Conservation (phyloP, 371 early-diverging fungal species). For the Actinomortierella wolfii region DNA sequence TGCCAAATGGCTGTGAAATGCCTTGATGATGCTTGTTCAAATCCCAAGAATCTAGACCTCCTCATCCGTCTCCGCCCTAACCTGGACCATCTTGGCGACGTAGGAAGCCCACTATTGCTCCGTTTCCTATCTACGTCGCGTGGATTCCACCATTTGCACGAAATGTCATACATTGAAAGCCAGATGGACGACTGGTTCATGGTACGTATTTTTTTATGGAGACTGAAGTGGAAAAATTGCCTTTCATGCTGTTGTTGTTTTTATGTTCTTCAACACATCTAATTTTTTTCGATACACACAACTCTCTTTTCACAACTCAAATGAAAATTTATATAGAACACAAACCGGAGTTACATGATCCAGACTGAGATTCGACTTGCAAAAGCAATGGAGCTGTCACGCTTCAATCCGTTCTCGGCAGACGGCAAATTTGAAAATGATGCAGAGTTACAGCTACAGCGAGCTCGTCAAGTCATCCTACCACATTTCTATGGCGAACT, state of each 20-base stretch:
- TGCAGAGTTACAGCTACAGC: conserved; percentile 17
- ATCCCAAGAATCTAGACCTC: conserved; percentile 66
- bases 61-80: conserved; percentile 73
- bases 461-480: conserved; percentile 46
- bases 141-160: conserved; percentile 74
- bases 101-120: conserved; percentile 71
- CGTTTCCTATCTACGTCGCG: conserved; percentile 74
- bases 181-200: conserved; percentile 88
- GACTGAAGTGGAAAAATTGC: background rate
- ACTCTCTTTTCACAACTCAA: too few relatives aligned
- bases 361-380: conserved; percentile 77
- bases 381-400: conserved; percentile 56
- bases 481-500: conserved; percentile 88
- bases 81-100: conserved; percentile 75
- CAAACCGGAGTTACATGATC: conserved; percentile 80
- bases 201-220: conserved; percentile 48
- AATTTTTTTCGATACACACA: too few relatives aligned
- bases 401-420: conserved; percentile 34
- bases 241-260: background rate
- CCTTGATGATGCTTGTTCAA: conserved; percentile 76
- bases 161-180: conserved; percentile 73
- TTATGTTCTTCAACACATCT: background rate
- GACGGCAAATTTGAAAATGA: conserved; percentile 42
- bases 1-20: conserved; percentile 74
- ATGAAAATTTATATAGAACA: conserved; percentile 69